These are phyloP conservation scores for Zygosaccharomyces sapae DNA, from an alignment of 1,139 yeast genomes.

Conservation along the genomic window DNA sequence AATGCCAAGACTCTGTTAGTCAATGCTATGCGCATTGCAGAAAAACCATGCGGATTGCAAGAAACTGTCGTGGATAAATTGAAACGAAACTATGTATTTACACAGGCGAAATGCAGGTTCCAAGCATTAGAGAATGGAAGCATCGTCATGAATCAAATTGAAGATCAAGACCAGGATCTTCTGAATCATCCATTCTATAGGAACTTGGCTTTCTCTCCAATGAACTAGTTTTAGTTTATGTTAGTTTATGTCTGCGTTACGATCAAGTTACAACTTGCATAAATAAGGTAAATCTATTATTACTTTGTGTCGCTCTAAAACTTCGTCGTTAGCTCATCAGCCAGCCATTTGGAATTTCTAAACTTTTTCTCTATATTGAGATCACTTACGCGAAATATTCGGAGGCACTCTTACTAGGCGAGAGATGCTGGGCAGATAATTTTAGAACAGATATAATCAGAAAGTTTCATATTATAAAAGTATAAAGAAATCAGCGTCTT, in stretches of 20 bases:
- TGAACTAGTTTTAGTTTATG: not conserved
- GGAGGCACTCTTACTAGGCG: not conserved
- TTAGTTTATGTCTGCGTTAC: not conserved
- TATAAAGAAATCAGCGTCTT: constrained; percentile 4
- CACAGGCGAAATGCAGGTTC: constrained; percentile 24
- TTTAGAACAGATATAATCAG: constrained; percentile 3
- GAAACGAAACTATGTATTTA: constrained; percentile 31
- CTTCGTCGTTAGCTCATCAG: not conserved
- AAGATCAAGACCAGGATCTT: constrained; percentile 8
- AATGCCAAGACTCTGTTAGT: constrained; percentile 26
- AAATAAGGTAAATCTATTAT: too few relatives aligned
- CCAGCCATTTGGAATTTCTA: constrained; percentile 6
- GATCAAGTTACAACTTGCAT: not conserved
- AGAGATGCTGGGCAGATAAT: constrained; percentile 7
- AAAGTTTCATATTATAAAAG: not conserved
- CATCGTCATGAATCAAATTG: not conserved
- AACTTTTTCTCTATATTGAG: not conserved
- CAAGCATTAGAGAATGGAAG: constrained; percentile 10
- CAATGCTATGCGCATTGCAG: constrained; percentile 27
- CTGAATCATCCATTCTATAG: constrained; percentile 20
- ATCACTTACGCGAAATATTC: constrained; percentile 5
- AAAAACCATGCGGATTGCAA: constrained; percentile 32
- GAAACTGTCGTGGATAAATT: constrained; percentile 32
- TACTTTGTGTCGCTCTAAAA: not conserved
- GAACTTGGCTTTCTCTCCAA: not conserved